Base-by-base conservation (phyloP, 768 basidiomycete genomes). In the Lentinula aciculospora region DNA sequence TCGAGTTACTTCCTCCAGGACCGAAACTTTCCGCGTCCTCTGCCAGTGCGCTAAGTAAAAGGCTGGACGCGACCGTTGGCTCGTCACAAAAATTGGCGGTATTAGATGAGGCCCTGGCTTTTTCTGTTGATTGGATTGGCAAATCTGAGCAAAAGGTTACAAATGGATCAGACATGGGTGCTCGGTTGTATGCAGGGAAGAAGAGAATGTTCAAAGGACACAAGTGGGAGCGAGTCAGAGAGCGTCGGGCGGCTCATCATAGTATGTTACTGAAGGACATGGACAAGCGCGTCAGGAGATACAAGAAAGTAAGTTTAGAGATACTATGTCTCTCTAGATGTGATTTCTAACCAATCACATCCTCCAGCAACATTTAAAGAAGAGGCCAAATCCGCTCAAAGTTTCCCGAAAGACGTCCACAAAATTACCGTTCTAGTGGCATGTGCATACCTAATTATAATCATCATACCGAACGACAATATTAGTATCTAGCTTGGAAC, bases 171-270 rank as follows among this genome's bases (percentile, higher is more conserved):
- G 76, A 85, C 58, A 65, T 77, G 64, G 86, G 87, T 34, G 79
- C 80, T 61, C 78, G 81, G 56, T 70, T 92, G 63, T 94, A 93
- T 62, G 82, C 85, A 9, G 84, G 78, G 58, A 88, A 81, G 81
- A 88, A 84, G 77, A 76, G 80, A 61, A 93, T 93, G 91, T 93
- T 94, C 83, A 94, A 93, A 77, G 91, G 91, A n/a, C 91, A 93
- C 77, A 88, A 81, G 64, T 92, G 88, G 86, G 87, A 93, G 72
- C 81, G 88, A 34, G 67, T 73, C 62, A 76, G 74, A 62, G 76
- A 73, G 57, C 74, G 76, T 66, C 74, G 74, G 62, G 69, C 72
- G 57, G 71, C 71, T 65, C 80, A 76, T 65, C 81, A 74, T 61
- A 72, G 72, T 56, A 76, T 84, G 50, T 72, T 89, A 57, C 72